Evolutionary conservation across 192 early-diverging fungal genomes (phyloP).

Genomic region (Coemansia umbellata): DNA sequence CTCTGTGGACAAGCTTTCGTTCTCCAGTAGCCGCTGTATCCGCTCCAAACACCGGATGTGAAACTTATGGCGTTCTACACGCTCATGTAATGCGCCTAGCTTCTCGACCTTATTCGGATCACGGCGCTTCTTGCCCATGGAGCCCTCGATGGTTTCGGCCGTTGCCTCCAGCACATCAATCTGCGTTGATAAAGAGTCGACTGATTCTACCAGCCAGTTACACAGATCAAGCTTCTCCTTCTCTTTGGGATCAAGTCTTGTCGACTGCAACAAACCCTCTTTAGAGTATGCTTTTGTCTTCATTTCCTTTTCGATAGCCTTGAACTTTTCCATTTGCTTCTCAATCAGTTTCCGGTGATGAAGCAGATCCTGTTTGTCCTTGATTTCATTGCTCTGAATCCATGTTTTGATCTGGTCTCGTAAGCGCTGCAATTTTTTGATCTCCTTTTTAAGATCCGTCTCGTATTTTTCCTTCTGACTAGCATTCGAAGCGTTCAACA

Average conservation of each 20-base stretch:
- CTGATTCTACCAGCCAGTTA: slow-evolving; percentile 77
- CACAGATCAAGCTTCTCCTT: slow-evolving; percentile 84
- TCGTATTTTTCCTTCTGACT: slow-evolving; percentile 98
- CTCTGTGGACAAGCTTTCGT: slow-evolving; percentile 82
- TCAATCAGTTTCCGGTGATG: slow-evolving; percentile 95
- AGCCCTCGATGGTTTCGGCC: slow-evolving; percentile 65
- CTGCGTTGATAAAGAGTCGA: slow-evolving; percentile 81
- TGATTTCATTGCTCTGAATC: slow-evolving; percentile 92
- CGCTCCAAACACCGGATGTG: slow-evolving; percentile 90
- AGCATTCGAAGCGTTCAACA: slow-evolving; percentile 70
- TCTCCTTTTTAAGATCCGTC: slow-evolving; percentile 95
- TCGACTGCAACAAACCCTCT: slow-evolving; percentile 78
- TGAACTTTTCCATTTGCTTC: slow-evolving; percentile 98
- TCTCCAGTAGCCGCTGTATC: slow-evolving; percentile 88
- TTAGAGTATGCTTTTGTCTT: slow-evolving; percentile 99
- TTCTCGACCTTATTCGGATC: slow-evolving; percentile 75
- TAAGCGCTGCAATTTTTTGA: slow-evolving; percentile 95
- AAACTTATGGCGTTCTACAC: slow-evolving; percentile 84
- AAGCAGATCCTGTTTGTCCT: slow-evolving; percentile 87
- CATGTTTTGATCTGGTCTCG: slow-evolving; percentile 99
- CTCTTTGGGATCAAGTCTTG: slow-evolving; percentile 90
- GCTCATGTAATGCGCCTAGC: slow-evolving; percentile 64
- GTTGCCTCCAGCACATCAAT: slow-evolving; percentile 94
- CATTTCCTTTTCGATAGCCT: slow-evolving; percentile 96
- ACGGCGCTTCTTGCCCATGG: slow-evolving; percentile 74